Evolutionary conservation across 768 basidiomycete genomes (phyloP).

Genomic region (Macrocybe gigantea): DNA sequence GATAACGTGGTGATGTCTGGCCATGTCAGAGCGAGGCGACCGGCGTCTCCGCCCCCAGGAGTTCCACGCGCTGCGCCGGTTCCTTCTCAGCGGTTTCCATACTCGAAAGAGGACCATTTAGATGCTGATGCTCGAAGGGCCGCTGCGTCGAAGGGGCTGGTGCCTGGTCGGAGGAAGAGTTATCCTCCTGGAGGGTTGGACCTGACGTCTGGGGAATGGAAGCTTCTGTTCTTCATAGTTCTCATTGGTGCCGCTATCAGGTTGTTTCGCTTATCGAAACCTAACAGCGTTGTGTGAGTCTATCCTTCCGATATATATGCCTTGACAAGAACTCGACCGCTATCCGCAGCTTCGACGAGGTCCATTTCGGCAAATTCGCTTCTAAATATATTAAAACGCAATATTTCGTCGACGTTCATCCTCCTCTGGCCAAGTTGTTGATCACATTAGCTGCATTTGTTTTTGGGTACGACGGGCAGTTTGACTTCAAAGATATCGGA

Average conservation of each 20-base stretch:
- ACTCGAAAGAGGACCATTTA: slow-evolving; percentile 57
- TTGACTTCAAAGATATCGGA: slow-evolving; percentile 97
- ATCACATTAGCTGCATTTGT: slow-evolving; percentile 89
- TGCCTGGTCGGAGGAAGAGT: slow-evolving; percentile 39
- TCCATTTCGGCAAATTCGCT: slow-evolving; percentile 98
- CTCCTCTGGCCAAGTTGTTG: slow-evolving; percentile 91
- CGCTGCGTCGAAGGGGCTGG: slow-evolving; percentile 61
- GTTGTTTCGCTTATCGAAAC: slow-evolving; percentile 78
- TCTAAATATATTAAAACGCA: slow-evolving; percentile 88
- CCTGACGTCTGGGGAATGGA: slow-evolving; percentile 70
- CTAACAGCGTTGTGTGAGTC: slow-evolving; percentile 88
- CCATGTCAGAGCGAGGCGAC: slow-evolving; percentile 61
- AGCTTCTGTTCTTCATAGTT: slow-evolving; percentile 59
- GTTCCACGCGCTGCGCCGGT: slow-evolving; percentile 29
- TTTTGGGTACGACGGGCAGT: slow-evolving; percentile 85
- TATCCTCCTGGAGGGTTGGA: slow-evolving; percentile 57
- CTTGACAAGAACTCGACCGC: background rate
- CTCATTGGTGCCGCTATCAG: slow-evolving; percentile 77
- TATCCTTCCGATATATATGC: too few relatives aligned
- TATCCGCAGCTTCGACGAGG: slow-evolving; percentile 82
- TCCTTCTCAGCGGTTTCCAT: slow-evolving; percentile 54
- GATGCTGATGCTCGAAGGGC: slow-evolving; percentile 70
- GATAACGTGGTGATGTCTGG: slow-evolving; percentile 28
- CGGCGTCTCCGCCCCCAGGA: slow-evolving; percentile 59
- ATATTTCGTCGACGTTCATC: slow-evolving; percentile 95